A percentile compares a stretch with the other conserved stretches of the same genome.
Evolutionary conservation across 1,284 basidiomycete species (phyloP).

Genomic region (Sporisorium scitamineum): DNA sequence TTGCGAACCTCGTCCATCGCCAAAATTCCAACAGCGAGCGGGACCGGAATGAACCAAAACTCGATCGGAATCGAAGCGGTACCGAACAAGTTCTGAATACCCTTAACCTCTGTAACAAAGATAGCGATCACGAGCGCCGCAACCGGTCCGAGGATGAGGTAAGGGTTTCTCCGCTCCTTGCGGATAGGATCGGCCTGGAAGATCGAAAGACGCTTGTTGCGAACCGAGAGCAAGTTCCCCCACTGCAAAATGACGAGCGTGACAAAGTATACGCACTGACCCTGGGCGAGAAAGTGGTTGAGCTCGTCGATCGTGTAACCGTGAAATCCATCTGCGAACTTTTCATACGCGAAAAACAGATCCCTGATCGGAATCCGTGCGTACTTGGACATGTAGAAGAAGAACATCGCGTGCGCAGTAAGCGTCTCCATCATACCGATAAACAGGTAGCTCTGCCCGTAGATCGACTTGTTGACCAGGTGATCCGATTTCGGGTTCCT

Average conservation of each 20-base stretch:
- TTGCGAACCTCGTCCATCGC: slow-evolving; percentile 68
- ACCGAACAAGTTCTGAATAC: slow-evolving; percentile 41
- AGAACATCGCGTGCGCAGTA: slow-evolving; percentile 71
- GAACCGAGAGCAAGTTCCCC: slow-evolving; percentile 70
- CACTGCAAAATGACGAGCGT: slow-evolving; percentile 79
- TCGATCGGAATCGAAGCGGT: slow-evolving; percentile 71
- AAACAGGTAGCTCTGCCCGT: slow-evolving; percentile 78
- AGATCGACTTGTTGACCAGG: slow-evolving; percentile 73
- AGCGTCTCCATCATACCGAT: slow-evolving; percentile 75
- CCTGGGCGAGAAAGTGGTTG: slow-evolving; percentile 70
- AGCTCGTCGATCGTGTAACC: slow-evolving; percentile 71
- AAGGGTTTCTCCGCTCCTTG: slow-evolving; percentile 44
- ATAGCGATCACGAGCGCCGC: slow-evolving; percentile 52
- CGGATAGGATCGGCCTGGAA: slow-evolving; percentile 57
- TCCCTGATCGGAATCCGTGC: slow-evolving; percentile 70
- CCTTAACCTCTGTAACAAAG: slow-evolving; percentile 58
- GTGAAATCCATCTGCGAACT: slow-evolving; percentile 71
- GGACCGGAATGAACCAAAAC: slow-evolving; percentile 73
- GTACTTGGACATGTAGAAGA: slow-evolving; percentile 71
- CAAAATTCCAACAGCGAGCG: slow-evolving; percentile 70
- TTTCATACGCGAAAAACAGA: slow-evolving; percentile 40
- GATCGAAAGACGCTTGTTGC: slow-evolving; percentile 72
- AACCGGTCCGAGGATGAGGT: slow-evolving; percentile 48
- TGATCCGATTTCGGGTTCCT: slow-evolving; percentile 61
- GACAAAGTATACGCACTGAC: slow-evolving; percentile 72